Base-by-base conservation (phyloP, 2,329 filamentous ascomycete species). In the Akanthomyces lecanii region DNA sequence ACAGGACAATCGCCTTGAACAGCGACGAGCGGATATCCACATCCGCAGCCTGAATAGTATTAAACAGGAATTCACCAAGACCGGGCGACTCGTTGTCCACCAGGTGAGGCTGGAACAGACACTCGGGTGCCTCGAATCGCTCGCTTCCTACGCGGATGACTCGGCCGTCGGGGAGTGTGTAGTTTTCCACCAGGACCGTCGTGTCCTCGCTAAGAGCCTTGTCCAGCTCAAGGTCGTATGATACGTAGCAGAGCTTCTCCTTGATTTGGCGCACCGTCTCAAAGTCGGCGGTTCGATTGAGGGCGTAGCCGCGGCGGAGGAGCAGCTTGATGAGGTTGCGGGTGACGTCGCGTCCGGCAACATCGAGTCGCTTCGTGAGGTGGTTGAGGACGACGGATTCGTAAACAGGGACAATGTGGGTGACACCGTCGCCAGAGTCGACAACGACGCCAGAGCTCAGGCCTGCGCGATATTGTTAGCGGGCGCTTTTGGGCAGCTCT, bases 241-340 rank as follows among this genome's bases (percentile, higher is more conserved):
- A 97, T 63, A 99, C 94, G 76, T 99, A 99, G 84, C 95, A 98
- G 58, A 99, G 89, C 84, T 99, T 99, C 83, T 99, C 95, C 81
- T 99, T 99, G 82, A 99, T 98, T 77, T 98, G 94, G 66, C 95
- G 90, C 63, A 99, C 95, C 4, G 95, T 99, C 79, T 99, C 95
- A 77, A 99, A 99, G 76, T 99, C 95, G 74, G 95, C 95, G 14
- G 95, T 99, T 75, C 95, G 88, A 85, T 99, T 99, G 66, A 99
- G 87, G 42, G 95, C 92, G 77, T 99, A 99, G 51, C 95, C 95
- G 69, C 95, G 88, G 72, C 95, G 91, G 63, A 97, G 85, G 23
- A 99, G 88, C 56, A 99, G 88, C 57, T 92, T 92, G 76, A 99
- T 99, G 67, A 99, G 85, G 78, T 99, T 98, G 71, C 94, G 90